Evolutionary conservation across 2,329 filamentous ascomycete genomes (phyloP), one percentile per base, ranked within the genome.

Genomic region (Aspergillus carbonarius): DNA sequence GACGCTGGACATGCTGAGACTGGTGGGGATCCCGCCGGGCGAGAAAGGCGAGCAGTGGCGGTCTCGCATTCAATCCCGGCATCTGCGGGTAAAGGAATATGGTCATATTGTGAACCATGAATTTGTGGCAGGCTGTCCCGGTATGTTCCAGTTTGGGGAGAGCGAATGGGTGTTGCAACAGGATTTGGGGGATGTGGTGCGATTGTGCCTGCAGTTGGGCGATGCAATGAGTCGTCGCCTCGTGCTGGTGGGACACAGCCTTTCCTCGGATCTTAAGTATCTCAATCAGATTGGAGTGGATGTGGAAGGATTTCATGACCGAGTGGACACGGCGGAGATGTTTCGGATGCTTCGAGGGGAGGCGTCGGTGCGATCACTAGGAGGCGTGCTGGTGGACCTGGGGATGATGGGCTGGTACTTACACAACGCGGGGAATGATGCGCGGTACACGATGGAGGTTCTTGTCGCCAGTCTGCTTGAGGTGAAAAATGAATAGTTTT

Each of bases 351-450:
- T 88, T 68, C 81, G 81, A 32, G 79, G 81, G 13, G 81, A 83
- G 20, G 66, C 70, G 0, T 78, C 88, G 2, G 71, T 80, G 3
- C 81, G 82, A 13, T 83, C 82, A 1, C 81, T 98, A 1, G 78
- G 77, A 0, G 77, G 66, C 5, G 80, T 96, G 13, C 82, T 96
- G 23, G 68, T 74, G 5, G 82, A 88, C 5, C 78, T 96, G 27
- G 83, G 83, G 2, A 83, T 96, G 8, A 67, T 76, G 0, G 84
- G 81, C 42, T 84, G 79, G 73, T 81, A 89, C 65, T 79, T 93
- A n/a, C 92, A 96, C 74, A 96, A 96, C 69, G 92, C 88, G 0
- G 84, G 92, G 1, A 96, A 96, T 64, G 92, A 96, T 70, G 92
- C 92, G 0, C 83, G 87, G 1, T 95, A 89, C 71, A 93, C 91